phyloP scores from a whole-genome alignment of 2,329 filamentous ascomycete species.

The Clarireedia hainanense region DNA sequence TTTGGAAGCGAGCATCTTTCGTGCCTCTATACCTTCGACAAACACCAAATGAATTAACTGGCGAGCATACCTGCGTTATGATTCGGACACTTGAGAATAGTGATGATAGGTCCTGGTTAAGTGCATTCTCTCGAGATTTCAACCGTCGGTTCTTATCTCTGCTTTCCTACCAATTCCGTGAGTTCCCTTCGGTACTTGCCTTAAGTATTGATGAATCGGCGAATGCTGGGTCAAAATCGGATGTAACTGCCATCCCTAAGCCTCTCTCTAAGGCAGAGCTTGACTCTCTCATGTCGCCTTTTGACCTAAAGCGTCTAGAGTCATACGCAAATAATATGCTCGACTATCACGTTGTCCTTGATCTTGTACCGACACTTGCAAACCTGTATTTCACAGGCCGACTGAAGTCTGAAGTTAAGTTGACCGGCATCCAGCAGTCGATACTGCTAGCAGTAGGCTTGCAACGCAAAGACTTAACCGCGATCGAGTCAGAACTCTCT shows the following conservation, averaged over 20 bases:
- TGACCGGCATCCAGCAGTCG: constrained; percentile 76
- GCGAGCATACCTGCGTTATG: constrained; percentile 98
- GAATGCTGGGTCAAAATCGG: constrained; percentile 60
- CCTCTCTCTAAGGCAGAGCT: constrained; percentile 67
- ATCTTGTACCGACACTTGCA: constrained; percentile 78
- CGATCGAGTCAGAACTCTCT: constrained; percentile 68
- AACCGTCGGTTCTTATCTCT: constrained; percentile 87
- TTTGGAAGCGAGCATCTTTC: constrained; percentile 89
- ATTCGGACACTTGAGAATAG: constrained; percentile 64
- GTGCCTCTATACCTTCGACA: constrained; percentile 89
- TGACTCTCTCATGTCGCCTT: constrained; percentile 73
- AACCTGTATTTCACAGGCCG: constrained; percentile 77
- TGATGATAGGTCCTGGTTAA: constrained; percentile 75
- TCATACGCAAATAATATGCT: constrained; percentile 95
- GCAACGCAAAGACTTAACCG: constrained; percentile 81
- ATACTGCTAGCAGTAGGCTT: constrained; percentile 86
- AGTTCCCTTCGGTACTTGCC: constrained; percentile 69
- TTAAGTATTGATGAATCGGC: constrained; percentile 86
- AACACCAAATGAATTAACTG: constrained; percentile 91
- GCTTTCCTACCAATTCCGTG: constrained; percentile 85
- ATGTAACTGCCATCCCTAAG: constrained; percentile 43
- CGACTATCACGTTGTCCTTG: constrained; percentile 94
- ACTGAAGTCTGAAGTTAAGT: constrained; percentile 56
- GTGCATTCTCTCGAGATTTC: constrained; percentile 87
- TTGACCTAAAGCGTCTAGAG: constrained; percentile 90